Evolutionary conservation across 2,329 filamentous ascomycete species (phyloP).

Genomic region (Stylonectria norvegica): DNA sequence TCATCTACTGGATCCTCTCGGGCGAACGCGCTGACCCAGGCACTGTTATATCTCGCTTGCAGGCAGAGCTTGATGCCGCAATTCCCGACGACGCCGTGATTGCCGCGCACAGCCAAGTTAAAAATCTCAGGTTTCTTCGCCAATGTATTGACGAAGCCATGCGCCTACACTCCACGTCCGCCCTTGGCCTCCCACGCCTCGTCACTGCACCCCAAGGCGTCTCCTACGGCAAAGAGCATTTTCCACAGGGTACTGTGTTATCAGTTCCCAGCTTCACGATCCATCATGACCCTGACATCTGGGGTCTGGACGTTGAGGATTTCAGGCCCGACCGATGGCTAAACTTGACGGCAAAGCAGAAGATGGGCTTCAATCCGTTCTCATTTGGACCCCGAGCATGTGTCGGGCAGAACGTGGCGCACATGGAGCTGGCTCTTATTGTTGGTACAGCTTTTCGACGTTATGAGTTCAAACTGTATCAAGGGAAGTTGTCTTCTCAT

Average conservation of each 20-base stretch:
- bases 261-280: constrained; percentile 12
- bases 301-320: constrained; percentile 11
- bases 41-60: constrained; percentile 5
- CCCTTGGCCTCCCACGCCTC: constrained; percentile 11
- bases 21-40: constrained; percentile 10
- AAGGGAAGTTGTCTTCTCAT: constrained; percentile 8
- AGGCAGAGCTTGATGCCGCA: constrained; percentile 10
- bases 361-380: constrained; percentile 13
- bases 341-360: constrained; percentile 7
- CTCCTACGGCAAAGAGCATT: constrained; percentile 9
- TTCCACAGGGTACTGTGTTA: constrained; percentile 12
- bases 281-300: constrained; percentile 11
- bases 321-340: constrained; percentile 12
- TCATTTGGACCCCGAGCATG: constrained; percentile 12
- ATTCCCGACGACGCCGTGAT: constrained; percentile 5
- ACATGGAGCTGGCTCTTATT: constrained; percentile 14
- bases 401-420: constrained; percentile 13
- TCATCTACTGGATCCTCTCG: constrained; percentile 13
- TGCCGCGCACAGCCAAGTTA: constrained; percentile 7
- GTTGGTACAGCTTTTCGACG: constrained; percentile 9
- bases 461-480: constrained; percentile 9
- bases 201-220: constrained; percentile 9
- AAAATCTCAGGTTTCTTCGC: constrained; percentile 10
- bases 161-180: constrained; percentile 12
- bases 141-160: constrained; percentile 13